Base-by-base conservation (phyloP, 805 yeast species). In the Ogataea paraovalis region DNA sequence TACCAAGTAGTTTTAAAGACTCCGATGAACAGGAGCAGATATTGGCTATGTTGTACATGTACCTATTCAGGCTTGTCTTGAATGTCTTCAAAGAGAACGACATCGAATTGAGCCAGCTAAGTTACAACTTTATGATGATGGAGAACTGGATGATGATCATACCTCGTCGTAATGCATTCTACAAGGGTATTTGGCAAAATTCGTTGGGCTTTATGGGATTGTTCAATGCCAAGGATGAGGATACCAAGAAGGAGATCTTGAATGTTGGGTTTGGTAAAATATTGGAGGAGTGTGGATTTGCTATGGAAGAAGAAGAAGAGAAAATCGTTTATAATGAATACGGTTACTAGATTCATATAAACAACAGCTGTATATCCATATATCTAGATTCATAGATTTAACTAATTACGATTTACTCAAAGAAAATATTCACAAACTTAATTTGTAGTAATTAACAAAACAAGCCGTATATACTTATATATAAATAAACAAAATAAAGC, bases 51-150 rank as follows among this genome's bases (percentile, higher is more conserved):
- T 73, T 79, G 33, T 92, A 85, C 66, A 77, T 86, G 46, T 76
- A 87, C 5, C 71, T 91, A 22, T 70, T 94, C 57, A 87, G 87
- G 50, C 76, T 91, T 52, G 75, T 82, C 0, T 68, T 90, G 57
- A 83, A 91, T 2, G 76, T 81, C 14, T 74, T 81, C 60, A 80
- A 81, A 61, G 84, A 83, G 49, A 57, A 67, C 44, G 71, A 65
- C 5, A 58, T 68, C 14, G 61, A 68, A 23, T 59, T 54, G 14
- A 54, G 60, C n/a, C 70, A 71, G 39, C 69, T 82, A 43, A 85
- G 92, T 34, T 92, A 87, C 66, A 92, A 92, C 62, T 80, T 91
- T 32, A 68, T 89, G 39, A 79, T 92, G 76, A 89, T 95, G 42
- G 80, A 81, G 42, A 76, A 80, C 45, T 92, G 94, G 87, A 79